phyloP scores from a whole-genome alignment of 768 basidiomycete genomes.

The Gautieria morchelliformis region DNA sequence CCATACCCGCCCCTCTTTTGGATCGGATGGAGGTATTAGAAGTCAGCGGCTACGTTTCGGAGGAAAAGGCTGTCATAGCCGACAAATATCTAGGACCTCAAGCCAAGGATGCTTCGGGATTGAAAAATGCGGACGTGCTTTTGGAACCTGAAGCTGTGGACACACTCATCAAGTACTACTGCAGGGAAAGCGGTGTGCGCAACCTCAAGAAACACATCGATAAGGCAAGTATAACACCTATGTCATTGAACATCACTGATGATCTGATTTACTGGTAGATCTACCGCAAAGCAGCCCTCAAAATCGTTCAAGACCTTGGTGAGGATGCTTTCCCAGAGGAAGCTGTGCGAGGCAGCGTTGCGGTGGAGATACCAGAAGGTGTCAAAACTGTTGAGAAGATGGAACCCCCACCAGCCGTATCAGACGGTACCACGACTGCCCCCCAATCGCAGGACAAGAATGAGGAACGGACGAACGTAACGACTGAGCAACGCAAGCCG shows the following conservation, averaged over 20 bases:
- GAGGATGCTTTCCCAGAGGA: constrained; percentile 74
- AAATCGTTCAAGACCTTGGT: constrained; percentile 82
- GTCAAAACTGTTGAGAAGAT: constrained; percentile 39
- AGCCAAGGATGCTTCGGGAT: constrained; percentile 83
- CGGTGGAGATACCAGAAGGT: constrained; percentile 12
- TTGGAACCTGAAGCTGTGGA: constrained; percentile 74
- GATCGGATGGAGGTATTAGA: constrained; percentile 97
- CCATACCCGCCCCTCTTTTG: constrained; percentile 86
- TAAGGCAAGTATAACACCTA: constrained; percentile 47
- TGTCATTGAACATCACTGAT: neutral
- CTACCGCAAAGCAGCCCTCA: constrained; percentile 91
- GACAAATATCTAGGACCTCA: constrained; percentile 84
- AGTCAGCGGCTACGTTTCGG: constrained; percentile 89
- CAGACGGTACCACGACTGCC: constrained; percentile 15
- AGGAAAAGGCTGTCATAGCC: constrained; percentile 86
- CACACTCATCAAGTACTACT: constrained; percentile 90
- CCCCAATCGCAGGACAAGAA: constrained; percentile 16
- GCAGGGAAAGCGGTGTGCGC: constrained; percentile 92
- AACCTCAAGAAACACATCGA: constrained; percentile 98
- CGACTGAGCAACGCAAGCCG: constrained; percentile 72
- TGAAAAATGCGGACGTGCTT: constrained; percentile 75
- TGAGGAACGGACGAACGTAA: constrained; percentile 44
- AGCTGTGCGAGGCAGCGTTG: constrained; percentile 12
- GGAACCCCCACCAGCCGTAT: constrained; percentile 31
- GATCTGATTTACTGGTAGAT: constrained; percentile 42